Conservation (phyloP, 495 filamentous ascomycete genomes). For the Podospora sp. region DNA sequence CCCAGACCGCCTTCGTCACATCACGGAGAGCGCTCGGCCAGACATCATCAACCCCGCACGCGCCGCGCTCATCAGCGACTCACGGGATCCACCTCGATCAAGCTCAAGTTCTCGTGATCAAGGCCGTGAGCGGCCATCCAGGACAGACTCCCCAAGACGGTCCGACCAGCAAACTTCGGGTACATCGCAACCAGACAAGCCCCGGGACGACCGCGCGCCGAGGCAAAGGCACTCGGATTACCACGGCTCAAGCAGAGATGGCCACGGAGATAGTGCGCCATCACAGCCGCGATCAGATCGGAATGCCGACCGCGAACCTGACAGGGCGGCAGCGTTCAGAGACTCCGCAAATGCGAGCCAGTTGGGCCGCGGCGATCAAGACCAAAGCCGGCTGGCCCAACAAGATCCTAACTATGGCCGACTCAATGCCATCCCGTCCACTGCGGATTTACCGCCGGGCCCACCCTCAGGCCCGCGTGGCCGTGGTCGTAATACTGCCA, state of each 20-base stretch:
- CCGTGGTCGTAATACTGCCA: slow-evolving; percentile 46
- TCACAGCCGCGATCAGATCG: slow-evolving; percentile 36
- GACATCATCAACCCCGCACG: slow-evolving; percentile 59
- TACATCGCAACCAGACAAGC: slow-evolving; percentile 37
- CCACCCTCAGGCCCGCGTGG: slow-evolving; percentile 74
- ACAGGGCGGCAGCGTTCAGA: slow-evolving; percentile 40
- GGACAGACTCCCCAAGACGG: slow-evolving; percentile 55
- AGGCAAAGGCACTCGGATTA: slow-evolving; percentile 46
- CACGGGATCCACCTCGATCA: slow-evolving; percentile 37
- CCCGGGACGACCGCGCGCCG: slow-evolving; percentile 51
- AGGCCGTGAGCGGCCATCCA: slow-evolving; percentile 39
- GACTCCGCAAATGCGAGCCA: slow-evolving; percentile 36
- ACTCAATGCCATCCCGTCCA: slow-evolving; percentile 56
- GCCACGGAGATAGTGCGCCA: slow-evolving; percentile 33
- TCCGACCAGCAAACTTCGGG: slow-evolving; percentile 43
- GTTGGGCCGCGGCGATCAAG: slow-evolving; percentile 47
- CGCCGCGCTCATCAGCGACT: slow-evolving; percentile 55
- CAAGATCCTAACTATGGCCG: slow-evolving; percentile 66
- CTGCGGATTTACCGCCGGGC: slow-evolving; percentile 42
- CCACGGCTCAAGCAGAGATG: slow-evolving; percentile 40
- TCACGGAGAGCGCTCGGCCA: slow-evolving; percentile 41
- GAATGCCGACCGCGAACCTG: slow-evolving; percentile 36
- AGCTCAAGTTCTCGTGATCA: slow-evolving; percentile 41
- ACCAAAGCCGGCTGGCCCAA: slow-evolving; percentile 59
- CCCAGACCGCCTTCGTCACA: slow-evolving; percentile 47